Evolutionary conservation across 2,329 filamentous ascomycete species (phyloP), one percentile per base, ranked within the genome.

Genomic region (Phyllosticta citrichinensis): DNA sequence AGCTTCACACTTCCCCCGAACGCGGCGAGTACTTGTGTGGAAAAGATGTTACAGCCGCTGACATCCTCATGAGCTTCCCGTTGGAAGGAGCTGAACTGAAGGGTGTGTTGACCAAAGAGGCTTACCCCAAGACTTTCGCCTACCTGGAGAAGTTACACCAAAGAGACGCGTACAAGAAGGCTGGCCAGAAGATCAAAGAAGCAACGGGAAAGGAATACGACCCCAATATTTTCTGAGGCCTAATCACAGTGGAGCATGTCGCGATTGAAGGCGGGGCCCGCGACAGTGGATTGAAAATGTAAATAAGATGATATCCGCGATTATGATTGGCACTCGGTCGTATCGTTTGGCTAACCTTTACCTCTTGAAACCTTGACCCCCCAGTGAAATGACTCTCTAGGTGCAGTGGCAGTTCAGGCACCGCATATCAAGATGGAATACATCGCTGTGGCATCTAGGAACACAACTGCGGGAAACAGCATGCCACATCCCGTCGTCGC

Each of bases 61-160:
- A 83, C 66, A 79, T 83, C 52, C 68, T 82, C 68, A 74, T 82
- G 68, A 77, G 76, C 56, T 83, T 80, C 65, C 79, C 77, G 0
- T 65, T 83, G 3, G 76, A 82, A 62, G 79, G 72, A 2, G 78
- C 73, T 1, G 69, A 71, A 27, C 66, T 66, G 51, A 64, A 67
- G 22, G 69, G 68, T 12, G 73, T 74, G 30, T 62, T 78, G 35
- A 77, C 73, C 2, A 71, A 74, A 62, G 71, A 71, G 17, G 74
- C 70, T 33, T 80, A 79, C 63, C 80, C 81, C 0, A 76, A 75
- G 64, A 64, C 83, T 56, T 71, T 67, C 10, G 76, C 69, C 10
- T 83, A 81, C 65, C 69, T 77, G 53, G 72, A 76, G 55, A 73
- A 69, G 57, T 62, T 80, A 53, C 74, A 82, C 65, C 71, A 73